Percentiles rank a stretch among this genome's conserved stretches.
Evolutionary conservation across 805 yeast species (phyloP).

Genomic region (Hanseniaspora lachancei): DNA sequence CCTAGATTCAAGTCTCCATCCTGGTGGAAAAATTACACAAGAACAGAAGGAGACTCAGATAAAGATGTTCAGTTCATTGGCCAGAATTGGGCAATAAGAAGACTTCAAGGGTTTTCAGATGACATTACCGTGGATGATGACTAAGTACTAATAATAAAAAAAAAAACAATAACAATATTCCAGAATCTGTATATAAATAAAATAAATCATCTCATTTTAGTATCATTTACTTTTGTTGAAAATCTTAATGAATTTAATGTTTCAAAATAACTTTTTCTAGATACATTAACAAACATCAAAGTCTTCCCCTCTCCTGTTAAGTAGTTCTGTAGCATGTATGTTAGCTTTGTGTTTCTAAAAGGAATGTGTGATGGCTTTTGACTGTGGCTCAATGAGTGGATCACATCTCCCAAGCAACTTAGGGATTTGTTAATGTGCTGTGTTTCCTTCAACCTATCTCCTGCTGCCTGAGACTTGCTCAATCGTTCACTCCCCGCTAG

Average conservation of each 20-base stretch:
- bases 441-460: conserved; percentile 73
- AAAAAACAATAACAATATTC: neutral
- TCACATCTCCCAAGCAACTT: conserved; percentile 83
- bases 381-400: conserved; percentile 54
- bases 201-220: conserved; percentile 26
- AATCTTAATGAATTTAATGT: conserved; percentile 75
- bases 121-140: conserved; percentile 17
- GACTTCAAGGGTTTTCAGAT: conserved; percentile 40
- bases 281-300: conserved; percentile 77
- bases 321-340: conserved; percentile 73
- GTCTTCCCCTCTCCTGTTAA: conserved; percentile 79
- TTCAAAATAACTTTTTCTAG: conserved; percentile 49
- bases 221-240: conserved; percentile 68
- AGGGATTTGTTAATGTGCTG: conserved; percentile 79
- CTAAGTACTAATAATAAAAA: neutral
- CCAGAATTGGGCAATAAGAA: conserved; percentile 67
- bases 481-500: conserved; percentile 90
- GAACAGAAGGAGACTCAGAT: conserved; percentile 51
- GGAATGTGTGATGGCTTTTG: conserved; percentile 51
- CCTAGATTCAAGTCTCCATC: conserved; percentile 49
- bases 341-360: conserved; percentile 84
- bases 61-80: conserved; percentile 64
- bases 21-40: conserved; percentile 65
- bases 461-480: conserved; percentile 58
- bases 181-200: neutral